Conservation (phyloP, 306 rosid species). For the Quercus wislizeni region DNA sequence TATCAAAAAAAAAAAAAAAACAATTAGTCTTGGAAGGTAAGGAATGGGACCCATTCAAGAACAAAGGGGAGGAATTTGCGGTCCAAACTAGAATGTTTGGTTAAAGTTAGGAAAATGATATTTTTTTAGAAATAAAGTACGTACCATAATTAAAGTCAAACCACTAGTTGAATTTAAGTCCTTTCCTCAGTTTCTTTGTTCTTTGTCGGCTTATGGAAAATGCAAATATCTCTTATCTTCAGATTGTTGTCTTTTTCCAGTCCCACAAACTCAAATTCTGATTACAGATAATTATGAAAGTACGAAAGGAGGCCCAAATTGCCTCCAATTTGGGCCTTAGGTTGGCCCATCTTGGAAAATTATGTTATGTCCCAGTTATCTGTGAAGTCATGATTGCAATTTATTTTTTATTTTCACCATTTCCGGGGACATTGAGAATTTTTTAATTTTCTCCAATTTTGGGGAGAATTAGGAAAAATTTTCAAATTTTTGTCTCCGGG, state of each 20-base stretch:
- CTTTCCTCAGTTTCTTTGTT: neutral
- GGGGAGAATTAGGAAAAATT: too few relatives aligned
- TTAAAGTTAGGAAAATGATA: slow-evolving; percentile 15
- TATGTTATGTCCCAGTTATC: too few relatives aligned
- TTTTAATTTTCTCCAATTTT: too few relatives aligned
- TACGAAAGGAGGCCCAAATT: neutral
- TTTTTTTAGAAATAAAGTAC: neutral
- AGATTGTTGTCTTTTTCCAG: neutral
- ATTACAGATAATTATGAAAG: neutral
- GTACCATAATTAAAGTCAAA: slow-evolving; percentile 9
- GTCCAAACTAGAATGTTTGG: slow-evolving; percentile 32
- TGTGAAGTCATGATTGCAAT: too few relatives aligned
- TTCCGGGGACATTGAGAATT: too few relatives aligned
- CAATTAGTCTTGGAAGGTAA: neutral
- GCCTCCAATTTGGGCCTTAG: neutral
- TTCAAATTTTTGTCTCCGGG: too few relatives aligned
- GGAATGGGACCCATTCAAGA: slow-evolving; percentile 11
- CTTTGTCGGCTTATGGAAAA: slow-evolving; percentile 9
- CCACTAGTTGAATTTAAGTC: slow-evolving; percentile 3
- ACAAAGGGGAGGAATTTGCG: slow-evolving; percentile 31
- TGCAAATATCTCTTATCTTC: neutral
- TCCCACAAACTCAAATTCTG: neutral
- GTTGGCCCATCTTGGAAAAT: neutral
- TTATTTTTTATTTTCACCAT: too few relatives aligned
- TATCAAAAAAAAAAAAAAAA: too few relatives aligned